These are phyloP conservation scores for Xerocomellus dryophilus DNA, from an alignment of 768 basidiomycete genomes.

Conservation along the genomic window DNA sequence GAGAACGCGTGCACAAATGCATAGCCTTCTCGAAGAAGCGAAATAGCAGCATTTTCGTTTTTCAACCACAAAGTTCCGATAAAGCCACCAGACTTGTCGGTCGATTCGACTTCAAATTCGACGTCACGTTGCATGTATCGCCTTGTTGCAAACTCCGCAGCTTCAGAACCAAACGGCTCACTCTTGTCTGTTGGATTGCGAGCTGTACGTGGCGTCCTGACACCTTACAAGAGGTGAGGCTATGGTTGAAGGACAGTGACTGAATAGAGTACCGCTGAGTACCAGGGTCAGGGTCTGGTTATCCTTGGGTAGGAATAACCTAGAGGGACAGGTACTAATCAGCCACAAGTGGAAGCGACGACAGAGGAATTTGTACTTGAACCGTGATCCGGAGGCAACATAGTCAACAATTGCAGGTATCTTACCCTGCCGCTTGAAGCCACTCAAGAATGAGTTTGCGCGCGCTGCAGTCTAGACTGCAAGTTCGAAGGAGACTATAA, in stretches of 20 bases:
- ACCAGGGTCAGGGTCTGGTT: slow-evolving; percentile 93
- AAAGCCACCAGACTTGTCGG: slow-evolving; percentile 95
- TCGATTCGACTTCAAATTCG: slow-evolving; percentile 85
- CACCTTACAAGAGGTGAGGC: slow-evolving; percentile 48
- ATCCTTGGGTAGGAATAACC: slow-evolving; percentile 83
- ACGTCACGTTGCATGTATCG: slow-evolving; percentile 93
- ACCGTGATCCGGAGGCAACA: slow-evolving; percentile 90
- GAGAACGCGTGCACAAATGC: slow-evolving; percentile 88
- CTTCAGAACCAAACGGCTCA: slow-evolving; percentile 85
- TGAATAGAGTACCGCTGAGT: slow-evolving; percentile 58
- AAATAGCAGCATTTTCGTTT: slow-evolving; percentile 79
- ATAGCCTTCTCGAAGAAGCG: slow-evolving; percentile 82
- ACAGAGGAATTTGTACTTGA: slow-evolving; percentile 60
- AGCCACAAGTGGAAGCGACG: background rate
- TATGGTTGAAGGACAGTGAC: background rate
- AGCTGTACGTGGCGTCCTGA: slow-evolving; percentile 86
- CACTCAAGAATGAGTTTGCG: slow-evolving; percentile 83
- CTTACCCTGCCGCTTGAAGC: slow-evolving; percentile 86
- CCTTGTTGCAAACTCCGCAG: slow-evolving; percentile 72
- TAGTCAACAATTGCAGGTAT: slow-evolving; percentile 89
- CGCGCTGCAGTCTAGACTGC: slow-evolving; percentile 57
- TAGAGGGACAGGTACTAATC: slow-evolving; percentile 31
- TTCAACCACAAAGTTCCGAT: slow-evolving; percentile 86
- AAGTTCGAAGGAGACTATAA: background rate
- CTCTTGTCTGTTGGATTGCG: slow-evolving; percentile 78